A percentile compares a stretch with the other conserved stretches of the same genome.
These are phyloP conservation scores for Globisporangium alternatum DNA, from an alignment of 352 stramenopile species.

Conservation along the genomic window DNA sequence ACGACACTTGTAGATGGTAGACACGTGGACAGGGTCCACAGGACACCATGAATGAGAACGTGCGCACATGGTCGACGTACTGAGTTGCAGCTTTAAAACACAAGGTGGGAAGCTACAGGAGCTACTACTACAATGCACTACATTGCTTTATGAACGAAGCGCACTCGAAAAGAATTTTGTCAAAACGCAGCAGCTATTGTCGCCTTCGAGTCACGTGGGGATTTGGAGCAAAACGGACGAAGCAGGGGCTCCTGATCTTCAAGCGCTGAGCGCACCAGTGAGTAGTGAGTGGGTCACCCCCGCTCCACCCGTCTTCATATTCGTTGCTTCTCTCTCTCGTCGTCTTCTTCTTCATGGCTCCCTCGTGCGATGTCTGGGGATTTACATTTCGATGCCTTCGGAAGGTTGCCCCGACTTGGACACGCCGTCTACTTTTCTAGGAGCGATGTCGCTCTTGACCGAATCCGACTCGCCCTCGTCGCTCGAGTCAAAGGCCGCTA, in stretches of 20 bases:
- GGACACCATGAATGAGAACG: background rate
- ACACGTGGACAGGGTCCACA: too few species aligned
- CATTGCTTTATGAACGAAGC: background rate
- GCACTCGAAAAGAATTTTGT: background rate
- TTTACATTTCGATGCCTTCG: conserved; percentile 75
- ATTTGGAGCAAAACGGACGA: background rate
- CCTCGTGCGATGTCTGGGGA: conserved; percentile 9
- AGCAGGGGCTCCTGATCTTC: background rate
- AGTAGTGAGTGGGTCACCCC: too few species aligned
- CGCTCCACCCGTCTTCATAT: background rate
- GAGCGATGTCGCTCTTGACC: conserved; percentile 75
- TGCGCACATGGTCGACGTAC: background rate
- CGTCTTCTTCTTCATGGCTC: conserved; percentile 9
- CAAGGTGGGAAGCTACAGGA: background rate
- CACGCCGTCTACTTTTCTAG: conserved; percentile 58
- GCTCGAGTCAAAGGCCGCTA: conserved; percentile 14
- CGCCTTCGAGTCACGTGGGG: background rate
- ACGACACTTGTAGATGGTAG: too few species aligned
- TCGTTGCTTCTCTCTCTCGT: background rate
- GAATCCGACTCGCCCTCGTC: conserved; percentile 73
- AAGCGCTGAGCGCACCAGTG: too few species aligned
- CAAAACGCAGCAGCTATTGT: background rate
- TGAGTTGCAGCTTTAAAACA: background rate
- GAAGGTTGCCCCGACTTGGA: conserved; percentile 48
- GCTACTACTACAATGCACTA: background rate